Conservation (phyloP, 257 asterid species). For the Datura wrightii region DNA sequence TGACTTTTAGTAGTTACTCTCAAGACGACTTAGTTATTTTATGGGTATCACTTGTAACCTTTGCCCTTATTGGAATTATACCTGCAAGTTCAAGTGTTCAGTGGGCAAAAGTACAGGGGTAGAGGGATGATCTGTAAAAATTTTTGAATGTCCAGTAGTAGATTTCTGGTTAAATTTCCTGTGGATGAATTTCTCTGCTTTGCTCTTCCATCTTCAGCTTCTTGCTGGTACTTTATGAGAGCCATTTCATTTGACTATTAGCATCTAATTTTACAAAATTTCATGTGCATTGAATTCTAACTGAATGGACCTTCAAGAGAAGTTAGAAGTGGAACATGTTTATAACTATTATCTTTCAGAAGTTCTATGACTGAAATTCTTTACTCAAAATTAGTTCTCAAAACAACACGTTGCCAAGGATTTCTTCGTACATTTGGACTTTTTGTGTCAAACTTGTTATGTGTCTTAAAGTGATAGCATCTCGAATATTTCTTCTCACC, state of each 20-base stretch:
- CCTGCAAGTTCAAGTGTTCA: constrained; percentile 3
- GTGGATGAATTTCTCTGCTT: not conserved
- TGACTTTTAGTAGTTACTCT: not conserved
- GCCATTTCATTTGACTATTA: not conserved
- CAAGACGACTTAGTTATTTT: not conserved
- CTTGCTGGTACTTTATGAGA: constrained; percentile 25
- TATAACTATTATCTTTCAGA: not conserved
- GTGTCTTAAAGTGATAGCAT: not conserved
- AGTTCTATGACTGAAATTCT: constrained; percentile 9
- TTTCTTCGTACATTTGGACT: not conserved
- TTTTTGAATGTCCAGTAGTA: not conserved
- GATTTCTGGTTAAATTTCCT: not conserved
- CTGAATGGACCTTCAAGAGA: not conserved
- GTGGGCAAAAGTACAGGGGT: not conserved
- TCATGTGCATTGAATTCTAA: not conserved
- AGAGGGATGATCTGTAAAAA: not conserved
- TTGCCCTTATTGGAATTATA: not conserved
- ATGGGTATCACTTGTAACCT: constrained; percentile 18
- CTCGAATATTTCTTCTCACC: not conserved
- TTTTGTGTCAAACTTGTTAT: not conserved
- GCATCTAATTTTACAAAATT: not conserved
- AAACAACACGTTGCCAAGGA: not conserved
- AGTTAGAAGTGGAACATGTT: not conserved
- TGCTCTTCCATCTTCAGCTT: constrained; percentile 14
- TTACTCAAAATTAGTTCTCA: not conserved